Percentiles rank a stretch among this genome's conserved stretches.
These are phyloP conservation scores for Lipomyces starkeyi DNA, from an alignment of 805 yeast genomes.

Conservation along the genomic window DNA sequence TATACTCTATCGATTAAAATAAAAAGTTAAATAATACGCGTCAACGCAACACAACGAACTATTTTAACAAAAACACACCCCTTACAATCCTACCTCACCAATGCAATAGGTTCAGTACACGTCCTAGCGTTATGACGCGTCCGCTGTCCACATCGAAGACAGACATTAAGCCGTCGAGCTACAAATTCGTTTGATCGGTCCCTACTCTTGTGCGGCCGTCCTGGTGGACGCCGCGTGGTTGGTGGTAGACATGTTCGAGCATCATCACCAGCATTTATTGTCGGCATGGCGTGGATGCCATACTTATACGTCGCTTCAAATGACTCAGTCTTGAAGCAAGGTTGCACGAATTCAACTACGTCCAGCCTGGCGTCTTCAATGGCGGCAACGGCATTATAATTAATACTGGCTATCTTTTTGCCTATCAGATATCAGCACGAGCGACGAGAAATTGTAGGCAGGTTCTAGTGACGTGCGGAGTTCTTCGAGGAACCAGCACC, in stretches of 20 bases:
- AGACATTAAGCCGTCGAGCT: neutral
- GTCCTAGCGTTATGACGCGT: neutral
- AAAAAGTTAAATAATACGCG: too few species aligned
- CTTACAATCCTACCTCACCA: neutral
- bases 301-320: conserved; percentile 1
- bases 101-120: neutral
- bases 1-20: too few species aligned
- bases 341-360: too few species aligned
- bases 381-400: too few species aligned
- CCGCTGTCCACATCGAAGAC: neutral
- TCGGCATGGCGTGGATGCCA: conserved; percentile 3
- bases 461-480: neutral
- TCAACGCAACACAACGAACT: too few species aligned
- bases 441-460: neutral
- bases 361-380: too few species aligned
- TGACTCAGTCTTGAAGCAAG: too few species aligned
- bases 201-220: conserved; percentile 1
- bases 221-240: neutral
- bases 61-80: too few species aligned
- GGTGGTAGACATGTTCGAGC: neutral
- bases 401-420: neutral
- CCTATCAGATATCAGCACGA: neutral
- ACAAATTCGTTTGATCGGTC: neutral
- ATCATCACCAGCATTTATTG: neutral
- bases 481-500: neutral